phyloP scores from a whole-genome alignment of 345 rosid species.

The Salix caprea region DNA sequence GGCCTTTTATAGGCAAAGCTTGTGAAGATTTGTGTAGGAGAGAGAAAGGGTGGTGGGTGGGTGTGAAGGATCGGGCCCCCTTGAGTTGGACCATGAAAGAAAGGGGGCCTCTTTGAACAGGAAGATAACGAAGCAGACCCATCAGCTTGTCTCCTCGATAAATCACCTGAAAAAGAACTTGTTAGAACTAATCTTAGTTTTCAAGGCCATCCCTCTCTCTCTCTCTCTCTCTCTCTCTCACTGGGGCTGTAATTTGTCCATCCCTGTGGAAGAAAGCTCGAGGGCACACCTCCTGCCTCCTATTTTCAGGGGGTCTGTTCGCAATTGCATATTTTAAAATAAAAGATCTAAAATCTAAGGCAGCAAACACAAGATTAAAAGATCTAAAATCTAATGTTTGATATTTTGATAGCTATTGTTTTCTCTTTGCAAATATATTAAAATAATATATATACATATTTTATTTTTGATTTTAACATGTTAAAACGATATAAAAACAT shows the following conservation, averaged over 20 bases:
- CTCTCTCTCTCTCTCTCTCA: background rate
- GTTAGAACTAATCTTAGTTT: conserved; percentile 14
- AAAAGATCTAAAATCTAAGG: background rate
- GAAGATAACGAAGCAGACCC: conserved; percentile 37
- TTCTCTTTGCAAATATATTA: too few relatives aligned
- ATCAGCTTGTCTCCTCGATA: conserved; percentile 33
- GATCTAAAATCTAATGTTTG: too few relatives aligned
- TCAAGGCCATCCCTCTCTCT: conserved; percentile 11
- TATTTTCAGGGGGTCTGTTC: conserved; percentile 19
- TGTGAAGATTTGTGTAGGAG: background rate
- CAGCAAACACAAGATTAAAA: background rate
- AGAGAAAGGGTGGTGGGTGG: conserved; percentile 1
- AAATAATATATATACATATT: too few relatives aligned
- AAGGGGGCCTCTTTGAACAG: conserved; percentile 20
- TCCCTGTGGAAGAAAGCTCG: conserved; percentile 3
- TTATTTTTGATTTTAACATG: too few relatives aligned
- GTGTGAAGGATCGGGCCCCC: background rate
- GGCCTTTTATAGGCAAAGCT: background rate
- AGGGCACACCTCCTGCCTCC: conserved; percentile 8
- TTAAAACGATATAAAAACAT: too few relatives aligned
- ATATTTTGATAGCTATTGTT: too few relatives aligned
- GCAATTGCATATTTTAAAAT: background rate
- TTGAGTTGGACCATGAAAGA: conserved; percentile 6
- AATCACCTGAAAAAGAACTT: conserved; percentile 34
- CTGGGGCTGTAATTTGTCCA: conserved; percentile 19